These are phyloP conservation scores for Brassica hybrid DNA, from an alignment of 441 rosid genomes.

Conservation along the genomic window DNA sequence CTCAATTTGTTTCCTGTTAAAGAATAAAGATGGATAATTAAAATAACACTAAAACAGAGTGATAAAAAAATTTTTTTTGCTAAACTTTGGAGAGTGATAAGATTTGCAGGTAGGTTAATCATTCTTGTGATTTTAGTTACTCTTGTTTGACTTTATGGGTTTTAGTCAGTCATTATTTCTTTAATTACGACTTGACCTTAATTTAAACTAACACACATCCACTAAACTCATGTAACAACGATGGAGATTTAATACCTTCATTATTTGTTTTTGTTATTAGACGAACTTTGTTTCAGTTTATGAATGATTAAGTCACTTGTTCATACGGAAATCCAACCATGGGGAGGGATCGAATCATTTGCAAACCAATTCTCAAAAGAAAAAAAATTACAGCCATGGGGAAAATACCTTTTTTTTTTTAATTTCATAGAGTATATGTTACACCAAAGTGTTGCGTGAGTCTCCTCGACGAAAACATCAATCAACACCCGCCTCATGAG, in stretches of 20 bases:
- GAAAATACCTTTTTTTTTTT: neutral
- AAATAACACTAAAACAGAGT: neutral
- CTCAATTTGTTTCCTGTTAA: neutral
- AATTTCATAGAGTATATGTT: neutral
- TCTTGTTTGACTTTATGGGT: neutral
- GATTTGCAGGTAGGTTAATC: neutral
- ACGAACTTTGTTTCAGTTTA: neutral
- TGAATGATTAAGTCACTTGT: neutral
- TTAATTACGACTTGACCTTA: neutral
- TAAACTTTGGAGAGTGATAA: neutral
- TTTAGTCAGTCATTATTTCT: neutral
- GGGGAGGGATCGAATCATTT: slow-evolving; percentile 1
- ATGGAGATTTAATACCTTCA: neutral
- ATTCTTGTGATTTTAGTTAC: neutral
- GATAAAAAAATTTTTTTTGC: too few relatives aligned
- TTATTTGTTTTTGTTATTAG: neutral
- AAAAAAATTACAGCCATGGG: neutral
- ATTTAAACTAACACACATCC: neutral
- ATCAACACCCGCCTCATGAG: slow-evolving; percentile 16
- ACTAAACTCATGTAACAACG: neutral
- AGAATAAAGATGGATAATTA: neutral
- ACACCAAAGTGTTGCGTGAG: slow-evolving; percentile 17
- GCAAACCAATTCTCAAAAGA: neutral
- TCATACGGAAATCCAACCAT: neutral
- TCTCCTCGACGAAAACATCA: slow-evolving; percentile 33